phyloP scores from a whole-genome alignment of 345 rosid genomes.

The Dovyalis caffra region DNA sequence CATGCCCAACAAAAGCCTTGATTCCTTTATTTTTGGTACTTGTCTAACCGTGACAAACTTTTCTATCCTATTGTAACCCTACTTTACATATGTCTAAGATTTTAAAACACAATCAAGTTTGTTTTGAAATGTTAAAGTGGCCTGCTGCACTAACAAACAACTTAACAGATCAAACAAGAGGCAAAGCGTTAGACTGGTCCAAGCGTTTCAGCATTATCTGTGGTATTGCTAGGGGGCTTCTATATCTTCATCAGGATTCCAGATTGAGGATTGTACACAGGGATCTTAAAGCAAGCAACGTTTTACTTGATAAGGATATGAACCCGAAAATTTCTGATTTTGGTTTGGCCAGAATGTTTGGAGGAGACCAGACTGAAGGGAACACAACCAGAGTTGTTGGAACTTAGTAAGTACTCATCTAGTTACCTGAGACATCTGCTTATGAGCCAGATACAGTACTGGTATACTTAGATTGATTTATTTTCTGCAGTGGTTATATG shows the following conservation, averaged over 20 bases:
- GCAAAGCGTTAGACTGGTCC: constrained; percentile 6
- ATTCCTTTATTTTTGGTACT: constrained; percentile 31
- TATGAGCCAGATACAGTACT: too few species aligned
- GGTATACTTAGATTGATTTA: too few species aligned
- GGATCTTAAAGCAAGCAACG: constrained; percentile 20
- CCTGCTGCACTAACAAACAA: neutral
- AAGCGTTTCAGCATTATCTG: constrained; percentile 10
- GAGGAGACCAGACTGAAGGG: constrained; percentile 13
- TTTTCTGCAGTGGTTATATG: neutral
- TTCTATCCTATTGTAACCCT: neutral
- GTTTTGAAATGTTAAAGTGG: too few species aligned
- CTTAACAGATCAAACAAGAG: constrained; percentile 3
- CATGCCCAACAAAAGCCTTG: constrained; percentile 35
- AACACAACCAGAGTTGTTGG: constrained; percentile 15
- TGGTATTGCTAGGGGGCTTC: constrained; percentile 11
- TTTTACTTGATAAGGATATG: constrained; percentile 16
- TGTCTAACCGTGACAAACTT: neutral
- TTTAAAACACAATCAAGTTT: too few species aligned
- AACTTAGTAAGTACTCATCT: neutral
- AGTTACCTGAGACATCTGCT: neutral
- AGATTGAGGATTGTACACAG: constrained; percentile 11
- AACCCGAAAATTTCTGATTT: constrained; percentile 18
- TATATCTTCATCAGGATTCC: constrained; percentile 19
- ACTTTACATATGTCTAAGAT: too few species aligned
- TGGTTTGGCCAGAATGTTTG: constrained; percentile 9